Base-by-base conservation (phyloP, 1,139 yeast genomes). In the Candida pseudocylindracea region DNA sequence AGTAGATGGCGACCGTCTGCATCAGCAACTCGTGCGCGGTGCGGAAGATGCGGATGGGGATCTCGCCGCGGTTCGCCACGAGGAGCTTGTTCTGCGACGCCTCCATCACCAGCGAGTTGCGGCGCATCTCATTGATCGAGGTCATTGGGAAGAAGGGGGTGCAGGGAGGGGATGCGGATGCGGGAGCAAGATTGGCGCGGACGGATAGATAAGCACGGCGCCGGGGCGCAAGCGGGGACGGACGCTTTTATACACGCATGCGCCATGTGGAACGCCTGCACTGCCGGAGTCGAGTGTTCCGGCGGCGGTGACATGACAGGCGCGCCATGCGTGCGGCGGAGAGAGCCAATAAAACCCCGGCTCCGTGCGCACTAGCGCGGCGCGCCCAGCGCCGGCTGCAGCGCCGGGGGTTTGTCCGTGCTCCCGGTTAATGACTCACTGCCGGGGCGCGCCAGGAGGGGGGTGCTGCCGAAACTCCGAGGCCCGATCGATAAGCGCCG, bases 11-110 rank as follows among this genome's bases (percentile, higher is more conserved):
- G 34, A 88, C 96, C 0, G 99, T 88, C 49, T 79, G 85, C 94
- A 91, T 81, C 30, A 93, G 78, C 49, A 88, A 64, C 54, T 91
- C 98, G 57, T 91, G 98, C 38, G 98, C 98, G 28, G 96, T 76
- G 58, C 98, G 70, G 57, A 88, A 91, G 51, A 88, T 75, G 56
- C 91, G 60, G 47, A 76, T 72, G 32, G 88, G 91, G 45, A 79
- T 79, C 55, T 85, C 98, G 45, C 96, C 95, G 57, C 98, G 70
- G 61, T 85, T 85, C 42, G 96, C 96, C 34, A 85, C 96, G 47
- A 76, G 56, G 45, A 78, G 66, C 57, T 78, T 78, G 57, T 73
- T 73, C 57, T 72, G 63, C 20, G 20, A 15, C 42, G 66, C 65
- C 32, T 76, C 74, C 41, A 70, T 53, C 33, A 70, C 67, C 36